Evolutionary conservation across 1,284 basidiomycete genomes (phyloP).

Genomic region (Ustilago loliicola): DNA sequence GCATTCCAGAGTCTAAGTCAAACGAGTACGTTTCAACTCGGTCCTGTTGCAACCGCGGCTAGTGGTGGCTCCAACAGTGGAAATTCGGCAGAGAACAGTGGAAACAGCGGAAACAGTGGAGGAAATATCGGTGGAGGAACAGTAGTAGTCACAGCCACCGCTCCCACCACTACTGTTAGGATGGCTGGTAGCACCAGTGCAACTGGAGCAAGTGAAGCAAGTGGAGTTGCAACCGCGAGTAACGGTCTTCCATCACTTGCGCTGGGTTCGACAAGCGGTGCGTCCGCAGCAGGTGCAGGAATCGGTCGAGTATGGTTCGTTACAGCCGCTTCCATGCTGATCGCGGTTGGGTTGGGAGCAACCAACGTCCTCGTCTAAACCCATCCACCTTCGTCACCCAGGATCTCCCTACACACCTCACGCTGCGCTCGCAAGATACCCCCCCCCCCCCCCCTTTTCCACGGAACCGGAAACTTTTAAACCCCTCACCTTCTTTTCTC

Average conservation of each 20-base stretch:
- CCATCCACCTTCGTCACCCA: too few species aligned
- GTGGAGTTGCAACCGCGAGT: constrained; percentile 3
- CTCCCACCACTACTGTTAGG: constrained; percentile 19
- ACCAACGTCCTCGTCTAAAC: too few species aligned
- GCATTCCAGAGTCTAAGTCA: constrained; percentile 33
- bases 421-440: too few species aligned
- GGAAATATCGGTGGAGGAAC: constrained; percentile 18
- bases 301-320: too few species aligned
- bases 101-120: background rate
- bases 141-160: constrained; percentile 33
- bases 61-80: background rate
- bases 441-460: too few species aligned
- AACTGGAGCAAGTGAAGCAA: background rate
- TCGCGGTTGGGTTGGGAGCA: too few species aligned
- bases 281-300: background rate
- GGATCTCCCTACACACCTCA: too few species aligned
- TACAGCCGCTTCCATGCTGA: background rate
- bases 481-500: too few species aligned
- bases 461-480: too few species aligned
- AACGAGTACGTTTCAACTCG: constrained; percentile 41
- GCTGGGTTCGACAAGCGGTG: constrained; percentile 8
- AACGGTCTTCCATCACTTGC: constrained; percentile 27
- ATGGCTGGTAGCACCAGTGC: too few species aligned
- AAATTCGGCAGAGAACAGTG: constrained; percentile 1
- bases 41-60: background rate